Base-by-base conservation (phyloP, 768 basidiomycete genomes). In the Coprinellus aureogranulatus region DNA sequence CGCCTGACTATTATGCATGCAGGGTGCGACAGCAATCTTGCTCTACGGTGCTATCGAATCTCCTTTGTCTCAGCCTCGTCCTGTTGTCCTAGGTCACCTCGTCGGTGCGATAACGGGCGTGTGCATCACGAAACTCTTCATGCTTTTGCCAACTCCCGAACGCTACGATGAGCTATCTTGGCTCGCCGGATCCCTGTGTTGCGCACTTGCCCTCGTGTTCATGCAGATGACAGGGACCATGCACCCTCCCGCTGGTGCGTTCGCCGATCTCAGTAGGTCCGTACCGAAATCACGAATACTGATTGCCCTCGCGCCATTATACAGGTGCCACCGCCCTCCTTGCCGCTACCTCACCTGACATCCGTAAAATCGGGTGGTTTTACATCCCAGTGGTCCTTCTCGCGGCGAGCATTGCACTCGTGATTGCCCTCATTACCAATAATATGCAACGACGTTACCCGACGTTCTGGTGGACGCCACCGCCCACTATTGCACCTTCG, bases 11-110 rank as follows among this genome's bases (percentile, higher is more conserved):
- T 41, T 18, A 23, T 12, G 28, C n/a, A 8, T 63, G 5, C 41
- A 84, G 84, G 83, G 80, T 22, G 82, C 82, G 23, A 79, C 79
- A 11, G 83, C 83, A 5, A 78, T 83, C 9, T 71, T 85, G 44
- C 75, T 81, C 28, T 84, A 82, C 57, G 82, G 80, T 18, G 73
- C 77, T 2, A 74, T 84, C 49, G 81, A 85, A 22, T 70, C 74
- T 4, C 82, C 82, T 6, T 64, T 84, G 39, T 78, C 80, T 0
- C 83, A 85, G 67, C 82, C 82, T 14, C 75, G 81, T 16, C 68
- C 77, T 1, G 70, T 84, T 3, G 50, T 85, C 37, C 77, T 77
- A 2, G 82, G 83, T 0, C 83, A 83, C 58, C 79, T 82, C 66
- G 61, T 82, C 44, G 77, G 80, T 8, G 78, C 80, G 4, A 62